A percentile compares a stretch with the other conserved stretches of the same genome.
These are phyloP conservation scores for Peronospora destructor DNA, from an alignment of 352 stramenopile genomes.

Conservation along the genomic window DNA sequence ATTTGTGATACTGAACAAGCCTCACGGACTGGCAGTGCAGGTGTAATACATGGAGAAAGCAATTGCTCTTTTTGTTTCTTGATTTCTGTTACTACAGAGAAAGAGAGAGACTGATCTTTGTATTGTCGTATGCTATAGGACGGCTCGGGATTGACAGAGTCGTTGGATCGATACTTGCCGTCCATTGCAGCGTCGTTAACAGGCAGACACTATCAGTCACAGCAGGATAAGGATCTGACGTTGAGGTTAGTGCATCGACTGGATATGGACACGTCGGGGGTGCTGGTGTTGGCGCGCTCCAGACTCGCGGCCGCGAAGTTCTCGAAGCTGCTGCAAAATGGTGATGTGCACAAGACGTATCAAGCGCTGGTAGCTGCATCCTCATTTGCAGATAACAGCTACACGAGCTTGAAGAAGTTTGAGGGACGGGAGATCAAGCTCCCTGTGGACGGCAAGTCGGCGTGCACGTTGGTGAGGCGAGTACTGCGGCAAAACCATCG, in stretches of 20 bases:
- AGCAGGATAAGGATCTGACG: conserved; percentile 11
- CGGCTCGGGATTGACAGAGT: conserved; percentile 36
- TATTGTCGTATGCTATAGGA: conserved; percentile 7
- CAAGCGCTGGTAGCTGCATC: conserved; percentile 34
- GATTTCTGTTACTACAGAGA: not conserved
- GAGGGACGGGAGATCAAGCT: conserved; percentile 27
- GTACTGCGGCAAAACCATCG: conserved; percentile 6
- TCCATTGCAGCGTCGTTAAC: conserved; percentile 26
- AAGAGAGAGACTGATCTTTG: not conserved
- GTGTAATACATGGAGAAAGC: conserved; percentile 2
- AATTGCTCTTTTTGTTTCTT: not conserved
- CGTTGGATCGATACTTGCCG: conserved; percentile 41
- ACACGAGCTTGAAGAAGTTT: conserved; percentile 12
- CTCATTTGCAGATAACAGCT: not conserved
- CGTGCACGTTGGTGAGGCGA: conserved; percentile 34
- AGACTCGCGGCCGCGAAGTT: conserved; percentile 60
- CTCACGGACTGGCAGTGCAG: conserved; percentile 59
- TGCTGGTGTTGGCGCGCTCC: conserved; percentile 60
- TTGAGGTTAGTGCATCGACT: conserved; percentile 58
- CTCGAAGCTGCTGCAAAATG: conserved; percentile 33
- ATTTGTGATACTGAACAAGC: conserved; percentile 65
- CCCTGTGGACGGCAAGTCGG: conserved; percentile 41
- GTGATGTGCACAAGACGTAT: conserved; percentile 54
- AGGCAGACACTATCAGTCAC: not conserved
- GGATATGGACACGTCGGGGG: conserved; percentile 62